Base-by-base conservation (phyloP, 2,329 filamentous ascomycete genomes). In the Aspergillus quadrilineatus region DNA sequence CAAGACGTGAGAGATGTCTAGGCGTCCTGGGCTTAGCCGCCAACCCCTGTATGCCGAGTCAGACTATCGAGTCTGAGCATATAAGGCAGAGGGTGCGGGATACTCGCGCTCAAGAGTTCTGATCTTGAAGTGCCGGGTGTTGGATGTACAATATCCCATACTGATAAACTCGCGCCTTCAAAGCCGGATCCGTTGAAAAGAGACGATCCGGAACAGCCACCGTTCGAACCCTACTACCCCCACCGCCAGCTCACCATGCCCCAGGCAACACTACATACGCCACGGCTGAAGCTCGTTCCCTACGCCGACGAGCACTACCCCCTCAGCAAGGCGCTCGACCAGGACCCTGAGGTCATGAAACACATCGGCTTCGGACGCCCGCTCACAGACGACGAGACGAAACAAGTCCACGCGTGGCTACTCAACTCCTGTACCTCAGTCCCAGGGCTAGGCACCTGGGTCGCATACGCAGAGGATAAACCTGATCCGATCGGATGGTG, bases 311-410 rank as follows among this genome's bases (percentile, higher is more conserved):
- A 50, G 6, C 53, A 55, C 39, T 42, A 28, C 32, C 43, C 47
- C 6, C 42, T 58, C 43, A 58, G 55, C 26, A 50, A 43, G 9
- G 39, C 52, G 30, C 52, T 60, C 6, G 58, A 60, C 49, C 51
- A 48, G 30, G 55, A 60, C 45, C 37, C 58, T 5, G 47, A 53
- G 5, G 58, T 60, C 37, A 60, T 60, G 58, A 49, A 43, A 14
- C 47, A 60, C 45, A 55, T 60, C 34, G 55, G 48, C 8, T 58
- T 52, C 50, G 58, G 58, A 6, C 49, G 46, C 14, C 58, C 58
- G 2, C 45, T 60, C 1, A 51, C 52, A 12, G 30, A 45, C 29
- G 46, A 60, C 4, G 45, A 58, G n/a, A 53, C 58, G 2, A 52
- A 46, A 5, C 42, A 53, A 43, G 56, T 58, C 14, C 56, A 58